Percentiles rank a stretch among this genome's conserved stretches.
phyloP scores from a whole-genome alignment of 2,329 filamentous ascomycete genomes.

The Colletotrichum destructivum region DNA sequence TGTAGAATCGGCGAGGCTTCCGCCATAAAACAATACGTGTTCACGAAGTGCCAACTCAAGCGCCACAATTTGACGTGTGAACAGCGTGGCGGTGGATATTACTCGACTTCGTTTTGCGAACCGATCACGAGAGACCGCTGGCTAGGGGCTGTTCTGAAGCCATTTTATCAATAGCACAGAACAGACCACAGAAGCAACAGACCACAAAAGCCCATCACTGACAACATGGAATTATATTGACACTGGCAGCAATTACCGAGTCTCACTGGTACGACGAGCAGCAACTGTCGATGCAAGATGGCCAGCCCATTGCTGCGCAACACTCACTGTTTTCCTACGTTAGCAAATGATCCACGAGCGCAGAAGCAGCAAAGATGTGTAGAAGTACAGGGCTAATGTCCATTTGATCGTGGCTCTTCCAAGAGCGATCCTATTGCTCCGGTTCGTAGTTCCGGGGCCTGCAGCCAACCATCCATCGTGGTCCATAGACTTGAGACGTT shows the following conservation, averaged over 20 bases:
- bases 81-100: constrained; percentile 21
- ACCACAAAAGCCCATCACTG: neutral
- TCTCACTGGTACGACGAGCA: neutral
- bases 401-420: constrained; percentile 12
- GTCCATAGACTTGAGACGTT: constrained; percentile 9
- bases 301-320: neutral
- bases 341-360: neutral
- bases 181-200: neutral
- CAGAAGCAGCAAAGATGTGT: neutral
- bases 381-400: neutral
- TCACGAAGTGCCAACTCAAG: neutral
- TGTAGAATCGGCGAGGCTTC: neutral
- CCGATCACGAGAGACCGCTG: neutral
- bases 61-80: constrained; percentile 30
- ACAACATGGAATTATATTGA: neutral
- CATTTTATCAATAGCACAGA: neutral
- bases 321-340: neutral
- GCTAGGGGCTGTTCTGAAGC: neutral
- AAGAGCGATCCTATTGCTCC: constrained; percentile 30
- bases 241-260: neutral
- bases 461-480: constrained; percentile 29
- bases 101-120: neutral
- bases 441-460: constrained; percentile 28
- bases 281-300: neutral
- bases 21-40: constrained; percentile 8